Conservation (phyloP, 2,329 filamentous ascomycete genomes). For the Talaromyces sp. region DNA sequence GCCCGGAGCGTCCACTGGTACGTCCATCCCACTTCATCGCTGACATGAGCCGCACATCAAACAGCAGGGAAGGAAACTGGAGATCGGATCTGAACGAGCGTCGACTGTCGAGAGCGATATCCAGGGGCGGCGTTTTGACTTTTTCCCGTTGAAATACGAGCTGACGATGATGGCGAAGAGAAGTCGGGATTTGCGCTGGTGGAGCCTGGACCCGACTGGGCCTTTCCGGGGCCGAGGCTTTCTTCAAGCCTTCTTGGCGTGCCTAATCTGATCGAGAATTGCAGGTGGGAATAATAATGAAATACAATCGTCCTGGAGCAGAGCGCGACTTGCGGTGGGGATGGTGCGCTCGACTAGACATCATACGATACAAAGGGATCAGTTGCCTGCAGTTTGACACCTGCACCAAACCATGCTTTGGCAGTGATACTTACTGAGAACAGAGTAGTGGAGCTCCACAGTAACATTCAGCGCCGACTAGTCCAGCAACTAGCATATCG, state of each 20-base stretch:
- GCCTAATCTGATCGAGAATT: too few species aligned
- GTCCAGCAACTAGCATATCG: background rate
- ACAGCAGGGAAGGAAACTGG: too few species aligned
- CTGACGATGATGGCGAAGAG: background rate
- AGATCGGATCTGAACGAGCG: too few species aligned
- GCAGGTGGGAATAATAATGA: too few species aligned
- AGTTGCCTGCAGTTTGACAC: background rate
- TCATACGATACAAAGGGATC: too few species aligned
- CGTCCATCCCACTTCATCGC: slow-evolving; percentile 1
- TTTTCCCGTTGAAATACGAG: background rate
- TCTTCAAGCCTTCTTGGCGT: background rate
- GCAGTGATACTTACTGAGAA: too few species aligned
- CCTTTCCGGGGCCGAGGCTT: background rate
- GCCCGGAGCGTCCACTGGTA: background rate
- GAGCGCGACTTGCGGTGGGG: too few species aligned
- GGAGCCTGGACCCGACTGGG: background rate
- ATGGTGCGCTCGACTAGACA: too few species aligned
- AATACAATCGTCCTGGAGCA: too few species aligned
- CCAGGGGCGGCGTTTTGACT: background rate
- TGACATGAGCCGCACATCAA: background rate
- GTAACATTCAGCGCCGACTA: background rate
- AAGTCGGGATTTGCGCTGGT: background rate
- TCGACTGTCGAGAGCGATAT: background rate
- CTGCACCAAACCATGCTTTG: background rate
- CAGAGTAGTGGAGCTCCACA: background rate